Conservation (phyloP, 257 asterid species). For the Perilla frutescens region DNA sequence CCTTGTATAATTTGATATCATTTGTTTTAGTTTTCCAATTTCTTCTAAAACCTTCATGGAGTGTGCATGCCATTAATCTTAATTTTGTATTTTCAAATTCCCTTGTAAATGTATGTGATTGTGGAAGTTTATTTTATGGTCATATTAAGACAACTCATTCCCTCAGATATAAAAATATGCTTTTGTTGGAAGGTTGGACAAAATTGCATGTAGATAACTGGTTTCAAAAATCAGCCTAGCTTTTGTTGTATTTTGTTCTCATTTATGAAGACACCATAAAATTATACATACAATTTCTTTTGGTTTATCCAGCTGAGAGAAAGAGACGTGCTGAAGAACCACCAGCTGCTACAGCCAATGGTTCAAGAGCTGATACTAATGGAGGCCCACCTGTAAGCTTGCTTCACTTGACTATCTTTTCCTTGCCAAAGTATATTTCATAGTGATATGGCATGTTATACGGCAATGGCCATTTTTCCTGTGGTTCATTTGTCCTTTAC, state of each 20-base stretch:
- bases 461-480: neutral
- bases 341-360: conserved; percentile 65
- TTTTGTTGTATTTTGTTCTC: neutral
- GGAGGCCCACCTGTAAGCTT: conserved; percentile 86
- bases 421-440: neutral
- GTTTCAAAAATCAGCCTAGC: neutral
- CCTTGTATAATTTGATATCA: neutral
- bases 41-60: conserved; percentile 10
- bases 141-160: conserved; percentile 12
- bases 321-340: conserved; percentile 74
- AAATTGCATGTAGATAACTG: neutral
- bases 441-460: neutral
- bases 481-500: too few species aligned
- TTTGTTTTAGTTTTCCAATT: neutral
- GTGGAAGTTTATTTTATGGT: neutral
- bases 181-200: neutral
- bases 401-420: conserved; percentile 36
- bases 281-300: conserved; percentile 1
- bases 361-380: conserved; percentile 72
- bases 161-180: neutral
- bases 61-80: neutral
- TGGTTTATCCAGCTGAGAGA: conserved; percentile 65
- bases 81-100: conserved; percentile 4
- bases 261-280: conserved; percentile 1
- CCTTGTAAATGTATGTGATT: conserved; percentile 6